Evolutionary conservation across 2,329 filamentous ascomycete species (phyloP), one percentile per base, ranked within the genome.

Genomic region (Fusarium sp.): DNA sequence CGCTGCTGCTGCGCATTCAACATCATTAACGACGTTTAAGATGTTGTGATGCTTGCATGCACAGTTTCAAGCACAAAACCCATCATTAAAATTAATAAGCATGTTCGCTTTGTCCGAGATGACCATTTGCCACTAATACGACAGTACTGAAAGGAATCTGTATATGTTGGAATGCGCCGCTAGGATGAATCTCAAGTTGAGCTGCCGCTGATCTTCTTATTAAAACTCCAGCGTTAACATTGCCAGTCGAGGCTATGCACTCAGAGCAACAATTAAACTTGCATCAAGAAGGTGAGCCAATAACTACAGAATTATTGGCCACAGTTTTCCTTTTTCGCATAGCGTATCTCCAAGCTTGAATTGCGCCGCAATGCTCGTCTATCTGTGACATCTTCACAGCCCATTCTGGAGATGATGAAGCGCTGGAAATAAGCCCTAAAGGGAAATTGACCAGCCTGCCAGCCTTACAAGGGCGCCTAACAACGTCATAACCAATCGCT

Each of bases 401-500:
- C 46, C 35, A 50, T 11, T n/a, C 27, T 39, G 35, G 27, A 41
- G 27, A 20, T 53, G 35, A 17, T 33, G 4, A 20, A 22, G 35
- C 56, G 4, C 31, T 15, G 36, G 33, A 27, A 27, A 41, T 27
- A 33, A 50, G 29, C 62, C 36, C 27, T 25, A 46, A 47, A 20
- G 29, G 29, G 44, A 20, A 38, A 57, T 35, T 31, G 35, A 65
- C 45, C 45, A 59, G 42, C 53, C 62, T 60, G 56, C 45, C 55
- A 62, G 56, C 56, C 65, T 63, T 68, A 46, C 56, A 36, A 52
- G 39, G 56, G 57, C 44, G 18, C 47, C 47, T 33, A 8, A 13
- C 13, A 22, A 45, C 64, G 65, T 68, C 64, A 56, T 57, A 17
- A 3, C 22, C 35, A 38, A 25, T 61, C 63, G 63, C 47, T 31